A percentile compares a stretch with the other conserved stretches of the same genome.
Conservation (phyloP, 371 early-diverging fungal species). For the Rhizopus microsporus region DNA sequence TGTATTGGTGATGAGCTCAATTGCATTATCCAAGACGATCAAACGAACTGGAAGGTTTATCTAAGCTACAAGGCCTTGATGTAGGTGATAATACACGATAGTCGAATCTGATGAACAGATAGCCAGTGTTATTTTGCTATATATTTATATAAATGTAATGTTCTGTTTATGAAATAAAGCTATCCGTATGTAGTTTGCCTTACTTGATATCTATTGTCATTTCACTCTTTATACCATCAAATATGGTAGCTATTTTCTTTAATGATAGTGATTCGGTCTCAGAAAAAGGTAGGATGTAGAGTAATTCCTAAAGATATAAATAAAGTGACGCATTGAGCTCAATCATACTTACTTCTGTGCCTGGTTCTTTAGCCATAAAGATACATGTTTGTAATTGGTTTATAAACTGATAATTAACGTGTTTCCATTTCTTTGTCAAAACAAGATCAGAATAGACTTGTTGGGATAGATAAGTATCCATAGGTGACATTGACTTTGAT, state of each 20-base stretch:
- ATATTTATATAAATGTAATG: background rate
- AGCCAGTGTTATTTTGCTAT: constrained; percentile 40
- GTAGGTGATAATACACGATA: constrained; percentile 42
- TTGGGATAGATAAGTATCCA: constrained; percentile 14
- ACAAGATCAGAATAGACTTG: constrained; percentile 17
- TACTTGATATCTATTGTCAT: constrained; percentile 6
- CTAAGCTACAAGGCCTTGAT: constrained; percentile 10
- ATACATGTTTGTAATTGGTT: constrained; percentile 18
- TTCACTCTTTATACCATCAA: constrained; percentile 11
- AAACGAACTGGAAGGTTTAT: constrained; percentile 32
- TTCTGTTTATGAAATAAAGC: background rate
- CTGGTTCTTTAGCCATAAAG: constrained; percentile 28
- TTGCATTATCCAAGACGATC: constrained; percentile 39
- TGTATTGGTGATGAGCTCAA: constrained; percentile 24
- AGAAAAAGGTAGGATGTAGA: constrained; percentile 23
- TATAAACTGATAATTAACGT: constrained; percentile 18
- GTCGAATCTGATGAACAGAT: constrained; percentile 50
- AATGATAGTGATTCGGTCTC: constrained; percentile 16
- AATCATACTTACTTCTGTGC: constrained; percentile 5
- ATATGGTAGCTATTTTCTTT: constrained; percentile 17
- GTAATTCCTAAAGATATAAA: constrained; percentile 1
- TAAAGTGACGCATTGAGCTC: background rate
- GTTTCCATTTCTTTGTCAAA: constrained; percentile 32
- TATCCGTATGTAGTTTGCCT: background rate
- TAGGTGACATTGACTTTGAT: constrained; percentile 4